Evolutionary conservation across 345 rosid genomes (phyloP), one percentile per base, ranked within the genome.

Genomic region (Eucalyptus viminalis): DNA sequence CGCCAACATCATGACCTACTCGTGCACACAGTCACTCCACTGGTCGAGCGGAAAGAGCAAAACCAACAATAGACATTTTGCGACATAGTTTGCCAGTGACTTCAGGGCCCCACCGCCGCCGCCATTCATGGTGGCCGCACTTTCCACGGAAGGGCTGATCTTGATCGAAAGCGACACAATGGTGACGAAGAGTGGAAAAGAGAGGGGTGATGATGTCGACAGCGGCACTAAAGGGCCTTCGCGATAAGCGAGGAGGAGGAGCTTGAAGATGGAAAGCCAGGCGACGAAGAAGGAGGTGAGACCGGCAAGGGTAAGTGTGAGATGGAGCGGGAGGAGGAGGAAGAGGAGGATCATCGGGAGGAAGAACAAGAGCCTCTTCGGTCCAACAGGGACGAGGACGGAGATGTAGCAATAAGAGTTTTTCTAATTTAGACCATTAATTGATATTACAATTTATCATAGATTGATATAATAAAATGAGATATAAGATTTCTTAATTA

Each of bases 251-350:
- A 92, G 87, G 80, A 91, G 91, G 54, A 91, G 58, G 90, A 92
- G 90, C 89, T 91, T 89, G 92, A 92, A 90, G 88, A 90, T 91
- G 58, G 90, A 89, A 29, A 92, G 93, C 91, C 91, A 90, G 87
- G 89, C 86, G 11, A 92, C n/a, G 91, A 89, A 92, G 90, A 92
- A 90, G 50, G 88, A 56, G 44, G 90, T 80, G 88, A 69, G 31
- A 49, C 90, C 65, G 17, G 72, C 37, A 17, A 92, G 81, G 81
- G 91, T 80, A 16, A 91, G 11, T 25, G 88, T 27, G 76, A 90
- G 90, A 12, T 51, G 51, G 56, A 92, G 90, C 37, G 91, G 93
- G 37, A 86, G 91, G 80, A 51, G 25, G 49, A 91, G 72, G 88
- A 92, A 91, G 88, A 92, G 87, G 60, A 51, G 87, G 49, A 92